A percentile compares a stretch with the other conserved stretches of the same genome.
phyloP scores from a whole-genome alignment of 2,329 filamentous ascomycete genomes.

The Aspergillus sp. region DNA sequence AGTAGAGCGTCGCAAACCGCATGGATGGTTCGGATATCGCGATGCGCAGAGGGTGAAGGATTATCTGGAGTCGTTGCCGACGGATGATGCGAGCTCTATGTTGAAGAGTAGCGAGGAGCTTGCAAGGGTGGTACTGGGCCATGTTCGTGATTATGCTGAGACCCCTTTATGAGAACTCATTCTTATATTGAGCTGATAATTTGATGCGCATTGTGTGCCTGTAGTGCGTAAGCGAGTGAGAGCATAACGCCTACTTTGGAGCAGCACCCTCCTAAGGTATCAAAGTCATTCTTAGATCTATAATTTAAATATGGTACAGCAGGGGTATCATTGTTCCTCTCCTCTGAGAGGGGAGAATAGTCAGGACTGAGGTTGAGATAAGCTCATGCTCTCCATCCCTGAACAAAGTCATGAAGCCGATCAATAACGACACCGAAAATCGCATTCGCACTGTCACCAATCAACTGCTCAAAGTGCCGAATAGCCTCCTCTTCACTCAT shows the following conservation, averaged over 20 bases:
- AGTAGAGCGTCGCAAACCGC: neutral
- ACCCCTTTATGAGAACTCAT: too few relatives aligned
- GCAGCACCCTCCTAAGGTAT: neutral
- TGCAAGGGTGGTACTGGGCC: neutral
- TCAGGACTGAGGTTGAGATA: neutral
- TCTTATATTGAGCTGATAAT: neutral
- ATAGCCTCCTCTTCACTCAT: slow-evolving; percentile 92
- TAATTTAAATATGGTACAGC: slow-evolving; percentile 7
- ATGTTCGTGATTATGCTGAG: neutral
- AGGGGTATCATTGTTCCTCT: slow-evolving; percentile 8
- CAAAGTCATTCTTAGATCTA: slow-evolving; percentile 1
- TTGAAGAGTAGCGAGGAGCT: neutral
- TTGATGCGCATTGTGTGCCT: neutral
- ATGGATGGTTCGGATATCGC: neutral
- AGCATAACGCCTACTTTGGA: neutral
- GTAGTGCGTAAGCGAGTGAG: too few relatives aligned
- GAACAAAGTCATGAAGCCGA: slow-evolving; percentile 88
- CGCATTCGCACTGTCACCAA: slow-evolving; percentile 87
- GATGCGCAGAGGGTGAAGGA: neutral
- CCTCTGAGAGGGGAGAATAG: neutral
- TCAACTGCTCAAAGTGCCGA: slow-evolving; percentile 81
- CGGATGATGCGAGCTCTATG: neutral
- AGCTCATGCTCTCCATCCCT: slow-evolving; percentile 76
- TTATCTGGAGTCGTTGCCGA: neutral
- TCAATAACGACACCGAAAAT: slow-evolving; percentile 95